A percentile compares a stretch with the other conserved stretches of the same genome.
Evolutionary conservation across 2,329 filamentous ascomycete genomes (phyloP).

Genomic region (Fusarium temperatum): DNA sequence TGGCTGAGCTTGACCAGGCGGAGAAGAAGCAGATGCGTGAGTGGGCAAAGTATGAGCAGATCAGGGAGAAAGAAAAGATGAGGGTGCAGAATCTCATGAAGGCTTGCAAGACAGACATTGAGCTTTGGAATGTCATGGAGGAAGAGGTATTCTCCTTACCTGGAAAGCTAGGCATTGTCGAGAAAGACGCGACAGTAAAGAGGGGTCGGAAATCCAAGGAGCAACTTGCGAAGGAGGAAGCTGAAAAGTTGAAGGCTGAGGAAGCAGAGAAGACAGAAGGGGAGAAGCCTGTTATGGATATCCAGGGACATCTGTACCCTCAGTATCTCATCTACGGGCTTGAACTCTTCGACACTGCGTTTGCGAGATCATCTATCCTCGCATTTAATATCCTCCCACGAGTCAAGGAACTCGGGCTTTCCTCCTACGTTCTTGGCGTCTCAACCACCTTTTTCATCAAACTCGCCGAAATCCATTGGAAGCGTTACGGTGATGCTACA

Average conservation of each 20-base stretch:
- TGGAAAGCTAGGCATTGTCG: conserved; percentile 61
- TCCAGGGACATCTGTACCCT: conserved; percentile 73
- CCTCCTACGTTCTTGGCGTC: conserved; percentile 76
- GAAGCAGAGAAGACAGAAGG: not conserved
- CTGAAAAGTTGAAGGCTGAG: not conserved
- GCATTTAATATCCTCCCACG: conserved; percentile 70
- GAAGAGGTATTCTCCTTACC: conserved; percentile 72
- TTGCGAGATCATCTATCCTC: conserved; percentile 66
- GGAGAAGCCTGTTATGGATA: conserved; percentile 56
- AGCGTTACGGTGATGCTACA: conserved; percentile 65
- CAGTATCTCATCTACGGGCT: conserved; percentile 67
- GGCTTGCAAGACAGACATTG: conserved; percentile 65
- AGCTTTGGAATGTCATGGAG: conserved; percentile 74
- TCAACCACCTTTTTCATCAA: conserved; percentile 76
- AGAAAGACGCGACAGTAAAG: conserved; percentile 11
- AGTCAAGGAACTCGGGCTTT: conserved; percentile 73
- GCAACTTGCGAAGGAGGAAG: conserved; percentile 6
- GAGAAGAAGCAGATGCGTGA: conserved; percentile 49
- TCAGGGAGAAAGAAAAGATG: conserved; percentile 56
- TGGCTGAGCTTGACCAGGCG: conserved; percentile 45
- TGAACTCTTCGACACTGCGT: conserved; percentile 64
- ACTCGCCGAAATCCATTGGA: conserved; percentile 70
- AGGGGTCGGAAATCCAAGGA: conserved; percentile 24
- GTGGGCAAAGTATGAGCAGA: conserved; percentile 47
- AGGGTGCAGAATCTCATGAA: conserved; percentile 65